These are phyloP conservation scores for Ogataea philodendri DNA, from an alignment of 805 yeast species.

Conservation along the genomic window DNA sequence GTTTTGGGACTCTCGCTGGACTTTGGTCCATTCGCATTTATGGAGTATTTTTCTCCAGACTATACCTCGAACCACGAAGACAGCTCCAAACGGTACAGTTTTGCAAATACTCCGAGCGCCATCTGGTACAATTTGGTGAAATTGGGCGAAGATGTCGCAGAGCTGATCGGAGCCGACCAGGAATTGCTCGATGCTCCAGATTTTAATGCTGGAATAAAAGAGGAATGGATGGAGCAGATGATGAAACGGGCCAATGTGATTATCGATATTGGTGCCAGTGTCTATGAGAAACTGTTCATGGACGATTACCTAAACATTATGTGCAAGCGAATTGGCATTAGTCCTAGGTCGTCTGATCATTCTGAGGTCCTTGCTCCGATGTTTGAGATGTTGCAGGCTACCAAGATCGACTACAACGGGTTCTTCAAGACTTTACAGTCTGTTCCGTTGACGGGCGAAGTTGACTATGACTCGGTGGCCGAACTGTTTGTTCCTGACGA, in stretches of 20 bases:
- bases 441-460: slow-evolving; percentile 34
- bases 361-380: slow-evolving; percentile 54
- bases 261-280: slow-evolving; percentile 61
- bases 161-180: slow-evolving; percentile 72
- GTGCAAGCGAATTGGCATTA: slow-evolving; percentile 68
- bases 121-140: slow-evolving; percentile 92
- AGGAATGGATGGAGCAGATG: slow-evolving; percentile 50
- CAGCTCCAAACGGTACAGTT: slow-evolving; percentile 64
- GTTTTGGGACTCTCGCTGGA: slow-evolving; percentile 86
- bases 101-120: slow-evolving; percentile 78
- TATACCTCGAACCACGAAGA: slow-evolving; percentile 94
- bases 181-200: slow-evolving; percentile 44
- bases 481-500: slow-evolving; percentile 29
- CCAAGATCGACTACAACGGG: slow-evolving; percentile 74
- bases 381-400: slow-evolving; percentile 55
- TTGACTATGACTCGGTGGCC: slow-evolving; percentile 33
- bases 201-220: slow-evolving; percentile 40
- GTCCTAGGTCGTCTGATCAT: slow-evolving; percentile 39
- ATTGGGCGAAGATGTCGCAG: slow-evolving; percentile 80
- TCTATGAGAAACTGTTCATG: slow-evolving; percentile 63
- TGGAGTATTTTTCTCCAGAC: slow-evolving; percentile 79
- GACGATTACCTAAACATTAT: slow-evolving; percentile 55
- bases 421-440: slow-evolving; percentile 69
- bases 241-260: slow-evolving; percentile 61
- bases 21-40: slow-evolving; percentile 91